Conservation (phyloP, 176 grass and related monocot species). For the Musa schizocarpa region DNA sequence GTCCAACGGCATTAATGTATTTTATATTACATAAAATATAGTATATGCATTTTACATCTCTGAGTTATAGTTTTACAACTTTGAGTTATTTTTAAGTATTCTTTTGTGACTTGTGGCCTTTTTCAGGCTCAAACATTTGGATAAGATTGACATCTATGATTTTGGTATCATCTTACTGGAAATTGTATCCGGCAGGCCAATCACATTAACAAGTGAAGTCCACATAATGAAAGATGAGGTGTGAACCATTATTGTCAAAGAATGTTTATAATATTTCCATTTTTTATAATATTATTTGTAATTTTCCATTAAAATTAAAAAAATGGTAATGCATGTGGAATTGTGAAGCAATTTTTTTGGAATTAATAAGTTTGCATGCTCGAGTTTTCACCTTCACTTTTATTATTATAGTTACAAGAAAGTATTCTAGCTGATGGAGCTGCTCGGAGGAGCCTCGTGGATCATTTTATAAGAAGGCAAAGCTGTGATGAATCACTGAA, state of each 20-base stretch:
- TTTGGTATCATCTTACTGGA: constrained; percentile 82
- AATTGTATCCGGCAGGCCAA: constrained; percentile 68
- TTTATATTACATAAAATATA: too few species aligned
- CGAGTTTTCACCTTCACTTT: constrained; percentile 8
- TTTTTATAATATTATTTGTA: too few species aligned
- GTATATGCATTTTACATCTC: too few species aligned
- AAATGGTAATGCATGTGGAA: not conserved
- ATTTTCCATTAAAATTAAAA: not conserved
- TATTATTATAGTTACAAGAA: constrained; percentile 42
- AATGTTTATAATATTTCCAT: too few species aligned
- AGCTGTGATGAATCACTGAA: constrained; percentile 73
- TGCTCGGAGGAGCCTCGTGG: constrained; percentile 53
- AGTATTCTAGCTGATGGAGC: constrained; percentile 51
- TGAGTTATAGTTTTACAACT: too few species aligned
- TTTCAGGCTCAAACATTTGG: constrained; percentile 41
- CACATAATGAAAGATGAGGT: constrained; percentile 84
- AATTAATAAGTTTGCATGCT: not conserved
- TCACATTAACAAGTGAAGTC: constrained; percentile 68
- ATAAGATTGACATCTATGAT: constrained; percentile 74
- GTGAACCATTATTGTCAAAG: not conserved
- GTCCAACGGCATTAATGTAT: too few species aligned
- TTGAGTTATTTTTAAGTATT: not conserved
- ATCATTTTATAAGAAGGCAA: constrained; percentile 44
- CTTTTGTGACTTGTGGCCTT: not conserved
- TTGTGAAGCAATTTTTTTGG: too few species aligned